These are phyloP conservation scores for Sclerospora graminicola DNA, from an alignment of 352 stramenopile species.

Conservation along the genomic window DNA sequence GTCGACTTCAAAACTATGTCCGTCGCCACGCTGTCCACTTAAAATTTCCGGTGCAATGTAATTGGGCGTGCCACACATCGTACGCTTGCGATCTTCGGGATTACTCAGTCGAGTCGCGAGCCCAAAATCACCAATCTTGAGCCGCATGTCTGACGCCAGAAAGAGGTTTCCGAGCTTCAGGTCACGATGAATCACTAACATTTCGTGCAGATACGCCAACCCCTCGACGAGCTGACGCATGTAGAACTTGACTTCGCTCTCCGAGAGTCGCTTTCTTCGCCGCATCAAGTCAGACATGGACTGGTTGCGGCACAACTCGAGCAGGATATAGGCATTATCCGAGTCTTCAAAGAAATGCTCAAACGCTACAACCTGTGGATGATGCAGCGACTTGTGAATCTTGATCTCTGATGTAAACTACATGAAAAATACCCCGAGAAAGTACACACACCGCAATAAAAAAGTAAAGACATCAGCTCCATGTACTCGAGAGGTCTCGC, in stretches of 20 bases:
- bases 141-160: conserved; percentile 88
- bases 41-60: conserved; percentile 92
- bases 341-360: conserved; percentile 98
- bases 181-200: conserved; percentile 95
- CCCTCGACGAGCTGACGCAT: conserved; percentile 86
- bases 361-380: conserved; percentile 94
- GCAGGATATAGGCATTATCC: conserved; percentile 95
- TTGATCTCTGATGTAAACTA: conserved; percentile 95
- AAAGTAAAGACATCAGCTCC: neutral
- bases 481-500: neutral
- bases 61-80: conserved; percentile 92
- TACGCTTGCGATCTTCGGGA: conserved; percentile 90
- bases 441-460: conserved; percentile 15
- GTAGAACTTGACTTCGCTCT: conserved; percentile 93
- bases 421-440: neutral
- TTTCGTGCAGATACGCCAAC: conserved; percentile 91
- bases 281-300: conserved; percentile 95
- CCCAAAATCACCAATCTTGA: conserved; percentile 96
- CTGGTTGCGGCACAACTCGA: conserved; percentile 96
- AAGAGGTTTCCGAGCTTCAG: conserved; percentile 98
- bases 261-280: conserved; percentile 89
- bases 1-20: conserved; percentile 98
- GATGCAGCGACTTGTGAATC: conserved; percentile 94
- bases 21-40: conserved; percentile 78
- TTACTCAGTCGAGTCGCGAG: conserved; percentile 82